Evolutionary conservation across 805 yeast genomes (phyloP), one percentile per base, ranked within the genome.

Genomic region (Sugiyamaella floridensis): DNA sequence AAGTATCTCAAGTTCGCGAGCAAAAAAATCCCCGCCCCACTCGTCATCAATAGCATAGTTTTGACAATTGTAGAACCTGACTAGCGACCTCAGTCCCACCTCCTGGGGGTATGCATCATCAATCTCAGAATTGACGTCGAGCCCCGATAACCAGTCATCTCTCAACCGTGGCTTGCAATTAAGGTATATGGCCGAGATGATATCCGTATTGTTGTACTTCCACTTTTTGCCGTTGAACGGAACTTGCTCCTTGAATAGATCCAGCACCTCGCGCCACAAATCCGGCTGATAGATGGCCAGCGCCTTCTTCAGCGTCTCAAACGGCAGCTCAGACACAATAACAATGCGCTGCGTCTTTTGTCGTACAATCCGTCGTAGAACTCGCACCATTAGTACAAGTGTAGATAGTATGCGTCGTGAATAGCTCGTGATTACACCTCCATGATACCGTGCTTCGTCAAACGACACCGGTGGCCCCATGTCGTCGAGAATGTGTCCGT

Each of bases 161-260:
- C 82, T 77, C 47, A 92, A 67, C 15, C 82, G 80, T 40, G 89
- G 72, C 59, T 81, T 79, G 60, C 87, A 79, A 63, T 89, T 82
- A 26, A 93, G 66, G 62, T 86, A 92, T 2, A 92, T 89, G 55
- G 87, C 83, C 0, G 97, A 88, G 4, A 92, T 86, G 45, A 93
- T 73, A 58, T 90, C 97, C 97, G 93, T 92, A 65, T 92, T 93
- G 57, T 82, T 80, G 12, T 89, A 79, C 60, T 89, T 83, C 99
- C 99, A 92, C 67, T 90, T 89, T 55, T 93, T 82, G 16, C 97
- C 97, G 62, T 88, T 90, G 69, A 85, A 88, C 0, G 97, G 96
- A 1, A 89, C 82, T 48, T 89, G 76, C 56, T 86, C 82, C 65
- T 87, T 89, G 55, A 90, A 72, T 0, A 86, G 77, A 62, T 82